A percentile compares a stretch with the other conserved stretches of the same genome.
These are phyloP conservation scores for Apocynum venetum DNA, from an alignment of 257 asterid species.

Conservation along the genomic window DNA sequence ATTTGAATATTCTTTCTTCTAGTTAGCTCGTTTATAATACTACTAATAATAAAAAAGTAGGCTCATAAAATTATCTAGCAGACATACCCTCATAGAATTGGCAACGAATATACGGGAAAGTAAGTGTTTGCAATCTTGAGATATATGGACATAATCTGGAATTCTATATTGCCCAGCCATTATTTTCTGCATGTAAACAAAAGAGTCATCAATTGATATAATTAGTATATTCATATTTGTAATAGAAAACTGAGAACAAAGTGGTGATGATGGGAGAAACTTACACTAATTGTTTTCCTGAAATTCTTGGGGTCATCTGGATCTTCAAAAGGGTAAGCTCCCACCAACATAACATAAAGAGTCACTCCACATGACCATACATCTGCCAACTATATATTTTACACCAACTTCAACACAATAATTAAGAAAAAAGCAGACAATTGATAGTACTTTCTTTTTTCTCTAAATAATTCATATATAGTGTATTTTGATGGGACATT, in stretches of 20 bases:
- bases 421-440: too few relatives aligned
- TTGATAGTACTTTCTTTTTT: too few relatives aligned
- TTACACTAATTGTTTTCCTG: constrained; percentile 34
- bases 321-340: constrained; percentile 51
- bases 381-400: constrained; percentile 34
- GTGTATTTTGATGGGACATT: too few relatives aligned
- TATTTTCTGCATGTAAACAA: constrained; percentile 33
- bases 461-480: too few relatives aligned
- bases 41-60: too few relatives aligned
- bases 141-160: constrained; percentile 50
- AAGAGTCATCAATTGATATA: too few relatives aligned
- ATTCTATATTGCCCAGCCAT: constrained; percentile 44
- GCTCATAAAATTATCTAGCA: background rate
- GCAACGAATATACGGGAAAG: constrained; percentile 47
- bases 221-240: background rate
- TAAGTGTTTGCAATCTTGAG: constrained; percentile 51
- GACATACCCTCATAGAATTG: constrained; percentile 33
- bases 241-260: too few relatives aligned
- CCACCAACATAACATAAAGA: constrained; percentile 48
- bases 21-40: too few relatives aligned
- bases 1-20: too few relatives aligned
- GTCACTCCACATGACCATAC: constrained; percentile 58
- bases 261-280: background rate
- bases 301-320: constrained; percentile 44
- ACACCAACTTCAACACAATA: too few relatives aligned